Evolutionary conservation across 768 basidiomycete species (phyloP), one percentile per base, ranked within the genome.

Genomic region (Naganishia vaughanmartiniae): DNA sequence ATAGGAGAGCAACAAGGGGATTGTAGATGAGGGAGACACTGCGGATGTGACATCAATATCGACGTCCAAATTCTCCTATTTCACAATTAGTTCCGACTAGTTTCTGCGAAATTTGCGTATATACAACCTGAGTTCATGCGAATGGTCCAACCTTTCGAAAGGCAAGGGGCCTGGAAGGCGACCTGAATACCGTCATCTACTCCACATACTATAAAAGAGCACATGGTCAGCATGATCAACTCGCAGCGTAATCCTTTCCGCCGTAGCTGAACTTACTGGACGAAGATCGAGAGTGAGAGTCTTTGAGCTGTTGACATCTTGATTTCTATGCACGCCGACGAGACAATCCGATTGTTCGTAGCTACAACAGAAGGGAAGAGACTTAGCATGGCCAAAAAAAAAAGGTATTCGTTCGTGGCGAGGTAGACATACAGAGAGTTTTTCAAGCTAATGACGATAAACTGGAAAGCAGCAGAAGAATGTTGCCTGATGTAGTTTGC

Each of bases 391-490:
- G 14, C 4, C 14, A 5, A 24, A 21, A 31, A 28, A 6, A 2
- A 15, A 9, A 2, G 42, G 4, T 7, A 42, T 9, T 2, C 7
- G 42, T 2, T 42, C 7, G 42, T 15, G 42, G 42, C 15, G 42
- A 42, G 14, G 14, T 9, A 7, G 15, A 77, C 80, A 73, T 58
- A 81, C 72, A 98, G 82, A 0, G 93, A 92, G 53, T 89, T 90
- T 81, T 98, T 98, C 80, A 98, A 84, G 79, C 92, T 93, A 84
- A 99, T 99, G 68, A 98, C 94, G 70, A 99, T 87, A 80, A 97
- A 98, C 80, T 97, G 94, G 85, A 97, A 95, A 1, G 84, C 81
- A 54, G 89, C 87, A 0, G 91, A 91, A 2, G 93, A 88, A 73
- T 94, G 92, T 15, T 86, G 83, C 2, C 90, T 87, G 74, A 96